Conservation (phyloP, 2,329 filamentous ascomycete species). For the Pseudopithomyces chartarum region DNA sequence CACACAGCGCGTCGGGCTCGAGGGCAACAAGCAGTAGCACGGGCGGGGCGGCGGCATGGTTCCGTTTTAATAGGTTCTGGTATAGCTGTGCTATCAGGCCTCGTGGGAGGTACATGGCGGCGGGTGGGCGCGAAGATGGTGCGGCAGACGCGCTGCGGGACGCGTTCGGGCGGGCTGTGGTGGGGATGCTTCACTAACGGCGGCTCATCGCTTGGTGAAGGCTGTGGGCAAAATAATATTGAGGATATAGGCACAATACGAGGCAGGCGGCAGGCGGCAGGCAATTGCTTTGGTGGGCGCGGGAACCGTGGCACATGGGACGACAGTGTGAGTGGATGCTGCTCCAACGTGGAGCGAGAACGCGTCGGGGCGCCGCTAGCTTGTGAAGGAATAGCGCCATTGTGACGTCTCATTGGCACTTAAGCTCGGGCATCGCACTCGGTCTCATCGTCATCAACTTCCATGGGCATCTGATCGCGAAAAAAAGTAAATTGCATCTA, state of each 20-base stretch:
- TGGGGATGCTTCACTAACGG: conserved; percentile 14
- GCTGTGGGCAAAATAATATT: conserved; percentile 22
- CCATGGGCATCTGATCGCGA: background rate
- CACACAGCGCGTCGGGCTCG: conserved; percentile 93
- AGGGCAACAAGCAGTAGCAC: conserved; percentile 91
- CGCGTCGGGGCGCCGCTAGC: conserved; percentile 19
- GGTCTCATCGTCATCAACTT: background rate
- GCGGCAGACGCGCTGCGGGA: conserved; percentile 23
- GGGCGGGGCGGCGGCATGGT: conserved; percentile 87
- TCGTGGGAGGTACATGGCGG: conserved; percentile 88
- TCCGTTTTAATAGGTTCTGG: conserved; percentile 80
- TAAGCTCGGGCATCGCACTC: background rate
- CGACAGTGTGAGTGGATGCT: conserved; percentile 11
- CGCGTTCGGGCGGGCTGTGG: conserved; percentile 29
- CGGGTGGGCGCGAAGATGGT: conserved; percentile 17
- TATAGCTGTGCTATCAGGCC: conserved; percentile 89
- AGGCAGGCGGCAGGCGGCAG: conserved; percentile 14
- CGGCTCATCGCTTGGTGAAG: conserved; percentile 25
- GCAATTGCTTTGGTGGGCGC: conserved; percentile 30
- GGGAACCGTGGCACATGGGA: conserved; percentile 29
- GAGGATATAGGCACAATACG: conserved; percentile 16
- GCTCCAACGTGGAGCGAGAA: conserved; percentile 14
- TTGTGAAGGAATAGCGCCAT: background rate
- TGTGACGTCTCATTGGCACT: background rate
- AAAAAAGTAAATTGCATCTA: background rate